Conservation (phyloP, 148 eudicot species). For the Limonium bicolor region DNA sequence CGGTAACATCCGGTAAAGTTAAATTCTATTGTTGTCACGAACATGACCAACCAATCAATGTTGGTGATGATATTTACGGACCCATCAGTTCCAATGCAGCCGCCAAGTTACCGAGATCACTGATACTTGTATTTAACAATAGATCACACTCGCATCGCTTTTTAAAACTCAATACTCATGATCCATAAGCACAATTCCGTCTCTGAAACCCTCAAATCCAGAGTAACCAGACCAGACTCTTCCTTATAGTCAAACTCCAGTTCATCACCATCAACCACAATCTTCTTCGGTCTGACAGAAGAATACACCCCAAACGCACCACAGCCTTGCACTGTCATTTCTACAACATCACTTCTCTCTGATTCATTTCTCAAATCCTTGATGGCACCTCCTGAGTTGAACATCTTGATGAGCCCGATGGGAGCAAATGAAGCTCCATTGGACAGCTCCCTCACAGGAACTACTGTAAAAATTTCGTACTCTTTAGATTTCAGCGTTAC, state of each 20-base stretch:
- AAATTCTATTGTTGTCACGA: too few species aligned
- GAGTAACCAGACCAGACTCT: slow-evolving; percentile 31
- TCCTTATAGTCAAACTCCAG: slow-evolving; percentile 31
- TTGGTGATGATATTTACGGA: too few species aligned
- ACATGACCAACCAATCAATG: too few species aligned
- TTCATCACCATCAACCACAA: slow-evolving; percentile 35
- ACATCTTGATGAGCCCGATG: slow-evolving; percentile 64
- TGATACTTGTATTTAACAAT: too few species aligned
- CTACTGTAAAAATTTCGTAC: too few species aligned
- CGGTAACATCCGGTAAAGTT: too few species aligned
- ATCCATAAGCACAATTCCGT: slow-evolving; percentile 48
- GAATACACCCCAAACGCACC: slow-evolving; percentile 69
- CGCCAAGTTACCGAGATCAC: too few species aligned
- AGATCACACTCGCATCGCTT: too few species aligned
- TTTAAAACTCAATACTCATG: slow-evolving; percentile 28
- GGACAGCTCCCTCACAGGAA: too few species aligned
- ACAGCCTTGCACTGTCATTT: slow-evolving; percentile 44
- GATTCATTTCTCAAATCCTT: slow-evolving; percentile 34
- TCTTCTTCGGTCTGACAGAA: slow-evolving; percentile 36
- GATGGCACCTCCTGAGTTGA: slow-evolving; percentile 77
- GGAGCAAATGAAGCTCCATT: too few species aligned
- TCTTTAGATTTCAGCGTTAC: too few species aligned
- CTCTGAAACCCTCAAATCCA: slow-evolving; percentile 32
- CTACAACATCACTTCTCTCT: slow-evolving; percentile 13
- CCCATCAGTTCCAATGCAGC: too few species aligned